phyloP scores from a whole-genome alignment of 495 filamentous ascomycete genomes.

The Pseudomonodictys pantanalensis region DNA sequence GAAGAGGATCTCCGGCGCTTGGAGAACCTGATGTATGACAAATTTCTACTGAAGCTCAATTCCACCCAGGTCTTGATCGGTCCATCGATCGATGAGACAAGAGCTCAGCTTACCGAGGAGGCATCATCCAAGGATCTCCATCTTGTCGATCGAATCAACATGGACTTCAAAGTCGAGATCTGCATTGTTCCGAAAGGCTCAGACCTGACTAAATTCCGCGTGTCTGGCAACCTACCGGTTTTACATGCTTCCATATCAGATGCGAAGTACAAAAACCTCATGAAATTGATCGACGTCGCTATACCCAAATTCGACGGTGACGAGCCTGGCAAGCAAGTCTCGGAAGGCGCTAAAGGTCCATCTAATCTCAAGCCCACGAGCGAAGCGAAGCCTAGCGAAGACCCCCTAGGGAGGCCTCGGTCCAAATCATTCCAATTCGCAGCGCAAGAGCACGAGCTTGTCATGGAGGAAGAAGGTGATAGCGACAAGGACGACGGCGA shows the following conservation, averaged over 20 bases:
- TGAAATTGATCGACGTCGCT: slow-evolving; percentile 94
- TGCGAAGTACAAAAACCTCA: slow-evolving; percentile 90
- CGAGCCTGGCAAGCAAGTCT: slow-evolving; percentile 42
- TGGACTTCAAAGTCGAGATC: slow-evolving; percentile 86
- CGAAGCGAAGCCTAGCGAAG: slow-evolving; percentile 36
- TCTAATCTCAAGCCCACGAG: slow-evolving; percentile 30
- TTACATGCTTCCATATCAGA: slow-evolving; percentile 90
- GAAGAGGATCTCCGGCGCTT: slow-evolving; percentile 84
- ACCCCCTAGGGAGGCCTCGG: slow-evolving; percentile 47
- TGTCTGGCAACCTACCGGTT: slow-evolving; percentile 88
- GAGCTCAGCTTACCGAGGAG: slow-evolving; percentile 70
- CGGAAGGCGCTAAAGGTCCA: slow-evolving; percentile 25
- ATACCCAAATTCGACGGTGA: slow-evolving; percentile 74
- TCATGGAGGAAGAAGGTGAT: slow-evolving; percentile 72
- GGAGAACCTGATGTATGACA: slow-evolving; percentile 92
- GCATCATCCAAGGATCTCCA: slow-evolving; percentile 73
- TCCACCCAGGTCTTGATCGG: slow-evolving; percentile 94
- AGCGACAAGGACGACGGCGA: slow-evolving; percentile 57
- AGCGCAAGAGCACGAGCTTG: slow-evolving; percentile 66
- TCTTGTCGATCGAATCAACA: slow-evolving; percentile 93
- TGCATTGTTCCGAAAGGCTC: slow-evolving; percentile 93
- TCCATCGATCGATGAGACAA: slow-evolving; percentile 87
- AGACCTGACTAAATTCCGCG: slow-evolving; percentile 85
- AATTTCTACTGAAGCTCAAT: slow-evolving; percentile 84
- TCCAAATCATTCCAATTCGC: slow-evolving; percentile 65